Evolutionary conservation across 2,329 filamentous ascomycete genomes (phyloP).

Genomic region (Alternaria infectoria): DNA sequence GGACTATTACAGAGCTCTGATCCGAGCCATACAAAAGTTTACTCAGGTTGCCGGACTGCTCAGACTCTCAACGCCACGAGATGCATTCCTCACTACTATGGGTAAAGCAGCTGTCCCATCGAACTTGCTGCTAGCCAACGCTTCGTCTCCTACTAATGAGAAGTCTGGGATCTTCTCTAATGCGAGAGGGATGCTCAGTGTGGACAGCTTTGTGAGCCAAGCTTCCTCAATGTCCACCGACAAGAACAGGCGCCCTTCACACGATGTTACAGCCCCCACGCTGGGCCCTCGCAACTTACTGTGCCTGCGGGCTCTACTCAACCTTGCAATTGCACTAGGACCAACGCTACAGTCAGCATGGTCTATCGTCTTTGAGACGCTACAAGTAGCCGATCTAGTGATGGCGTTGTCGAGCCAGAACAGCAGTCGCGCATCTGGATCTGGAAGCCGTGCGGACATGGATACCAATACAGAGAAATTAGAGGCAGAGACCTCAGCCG

Average conservation of each 20-base stretch:
- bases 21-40: conserved; percentile 92
- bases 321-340: conserved; percentile 91
- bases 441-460: conserved; percentile 26
- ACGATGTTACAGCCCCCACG: conserved; percentile 56
- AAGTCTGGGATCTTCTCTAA: conserved; percentile 69
- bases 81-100: conserved; percentile 92
- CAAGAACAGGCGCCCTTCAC: conserved; percentile 64
- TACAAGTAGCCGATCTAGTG: conserved; percentile 92
- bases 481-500: conserved; percentile 80
- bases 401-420: conserved; percentile 58
- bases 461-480: conserved; percentile 53
- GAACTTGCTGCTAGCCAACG: conserved; percentile 61
- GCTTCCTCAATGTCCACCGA: conserved; percentile 61
- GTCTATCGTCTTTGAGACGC: conserved; percentile 87
- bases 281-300: conserved; percentile 89
- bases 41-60: conserved; percentile 92
- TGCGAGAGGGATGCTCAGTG: conserved; percentile 73
- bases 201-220: conserved; percentile 71
- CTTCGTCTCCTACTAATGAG: conserved; percentile 54
- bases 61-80: conserved; percentile 81
- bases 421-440: conserved; percentile 23
- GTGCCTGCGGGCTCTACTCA: conserved; percentile 89
- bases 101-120: conserved; percentile 92
- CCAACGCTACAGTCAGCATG: conserved; percentile 85
- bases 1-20: conserved; percentile 90